phyloP scores from a whole-genome alignment of 352 stramenopile genomes.

The Pythium phragmitis region DNA sequence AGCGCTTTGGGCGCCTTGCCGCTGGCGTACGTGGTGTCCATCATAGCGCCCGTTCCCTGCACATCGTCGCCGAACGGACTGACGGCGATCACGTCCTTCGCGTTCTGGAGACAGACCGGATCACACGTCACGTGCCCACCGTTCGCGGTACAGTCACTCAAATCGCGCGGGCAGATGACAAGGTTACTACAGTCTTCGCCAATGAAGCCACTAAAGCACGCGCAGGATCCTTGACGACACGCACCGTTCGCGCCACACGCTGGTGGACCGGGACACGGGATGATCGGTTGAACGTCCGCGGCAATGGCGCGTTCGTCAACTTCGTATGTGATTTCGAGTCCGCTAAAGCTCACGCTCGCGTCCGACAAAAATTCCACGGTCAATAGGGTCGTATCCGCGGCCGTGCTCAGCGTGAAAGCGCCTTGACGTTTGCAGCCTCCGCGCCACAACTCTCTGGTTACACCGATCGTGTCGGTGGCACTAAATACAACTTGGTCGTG shows the following conservation, averaged over 20 bases:
- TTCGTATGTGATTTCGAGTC: slow-evolving; percentile 48
- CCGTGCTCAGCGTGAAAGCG: slow-evolving; percentile 39
- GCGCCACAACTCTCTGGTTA: slow-evolving; percentile 35
- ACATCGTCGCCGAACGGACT: slow-evolving; percentile 47
- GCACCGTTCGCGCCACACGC: slow-evolving; percentile 51
- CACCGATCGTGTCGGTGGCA: slow-evolving; percentile 13
- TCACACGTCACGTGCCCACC: slow-evolving; percentile 29
- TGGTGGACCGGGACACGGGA: slow-evolving; percentile 39
- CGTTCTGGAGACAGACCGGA: slow-evolving; percentile 34
- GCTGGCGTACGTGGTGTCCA: slow-evolving; percentile 37
- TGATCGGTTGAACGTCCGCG: slow-evolving; percentile 4
- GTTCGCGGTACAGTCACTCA: slow-evolving; percentile 27
- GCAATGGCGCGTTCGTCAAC: slow-evolving; percentile 13
- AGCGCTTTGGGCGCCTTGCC: slow-evolving; percentile 59
- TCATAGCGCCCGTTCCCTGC: slow-evolving; percentile 52
- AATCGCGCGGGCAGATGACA: slow-evolving; percentile 41
- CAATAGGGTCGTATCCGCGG: slow-evolving; percentile 30
- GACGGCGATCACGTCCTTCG: slow-evolving; percentile 44
- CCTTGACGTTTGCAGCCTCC: slow-evolving; percentile 51
- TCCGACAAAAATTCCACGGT: slow-evolving; percentile 45
- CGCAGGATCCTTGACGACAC: slow-evolving; percentile 42
- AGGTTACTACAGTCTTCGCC: slow-evolving; percentile 67
- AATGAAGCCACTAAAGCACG: slow-evolving; percentile 54
- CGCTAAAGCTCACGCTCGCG: slow-evolving; percentile 37
- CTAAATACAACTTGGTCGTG: slow-evolving; percentile 43